Percentiles rank a stretch among this genome's conserved stretches.
Evolutionary conservation across 1,139 yeast genomes (phyloP).

Genomic region (Magnusiomyces clavatus): DNA sequence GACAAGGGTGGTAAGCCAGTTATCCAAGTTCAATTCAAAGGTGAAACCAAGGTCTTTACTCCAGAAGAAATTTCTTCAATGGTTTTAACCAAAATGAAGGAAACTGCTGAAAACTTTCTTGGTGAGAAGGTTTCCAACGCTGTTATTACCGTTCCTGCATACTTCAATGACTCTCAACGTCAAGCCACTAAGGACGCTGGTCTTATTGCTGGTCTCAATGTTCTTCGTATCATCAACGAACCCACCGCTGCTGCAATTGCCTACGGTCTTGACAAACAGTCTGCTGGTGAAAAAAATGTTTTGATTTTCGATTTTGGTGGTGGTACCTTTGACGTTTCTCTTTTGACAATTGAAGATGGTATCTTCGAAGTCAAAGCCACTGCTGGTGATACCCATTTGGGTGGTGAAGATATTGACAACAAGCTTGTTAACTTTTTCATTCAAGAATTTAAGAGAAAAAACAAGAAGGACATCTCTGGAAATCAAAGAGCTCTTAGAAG

Average conservation of each 20-base stretch:
- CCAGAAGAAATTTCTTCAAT: slow-evolving; percentile 95
- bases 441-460: slow-evolving; percentile 94
- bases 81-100: slow-evolving; percentile 93
- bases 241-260: slow-evolving; percentile 98
- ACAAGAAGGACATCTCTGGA: slow-evolving; percentile 82
- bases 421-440: slow-evolving; percentile 91
- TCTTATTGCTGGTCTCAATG: slow-evolving; percentile 92
- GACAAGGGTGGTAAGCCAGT: slow-evolving; percentile 82
- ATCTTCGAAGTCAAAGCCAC: slow-evolving; percentile 99
- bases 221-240: slow-evolving; percentile 89
- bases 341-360: slow-evolving; percentile 96
- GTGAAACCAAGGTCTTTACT: slow-evolving; percentile 85
- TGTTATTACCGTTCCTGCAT: slow-evolving; percentile 91
- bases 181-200: slow-evolving; percentile 98
- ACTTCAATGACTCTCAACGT: slow-evolving; percentile 93
- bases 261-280: slow-evolving; percentile 92
- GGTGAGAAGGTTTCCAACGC: slow-evolving; percentile 84
- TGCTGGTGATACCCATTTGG: slow-evolving; percentile 99
- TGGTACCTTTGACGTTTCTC: slow-evolving; percentile 98
- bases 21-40: slow-evolving; percentile 89
- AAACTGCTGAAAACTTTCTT: slow-evolving; percentile 87
- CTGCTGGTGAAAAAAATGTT: slow-evolving; percentile 77
- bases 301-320: slow-evolving; percentile 96
- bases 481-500: slow-evolving; percentile 97
- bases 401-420: slow-evolving; percentile 99